phyloP scores from a whole-genome alignment of 768 basidiomycete species.

The Podaxis rugospora region DNA sequence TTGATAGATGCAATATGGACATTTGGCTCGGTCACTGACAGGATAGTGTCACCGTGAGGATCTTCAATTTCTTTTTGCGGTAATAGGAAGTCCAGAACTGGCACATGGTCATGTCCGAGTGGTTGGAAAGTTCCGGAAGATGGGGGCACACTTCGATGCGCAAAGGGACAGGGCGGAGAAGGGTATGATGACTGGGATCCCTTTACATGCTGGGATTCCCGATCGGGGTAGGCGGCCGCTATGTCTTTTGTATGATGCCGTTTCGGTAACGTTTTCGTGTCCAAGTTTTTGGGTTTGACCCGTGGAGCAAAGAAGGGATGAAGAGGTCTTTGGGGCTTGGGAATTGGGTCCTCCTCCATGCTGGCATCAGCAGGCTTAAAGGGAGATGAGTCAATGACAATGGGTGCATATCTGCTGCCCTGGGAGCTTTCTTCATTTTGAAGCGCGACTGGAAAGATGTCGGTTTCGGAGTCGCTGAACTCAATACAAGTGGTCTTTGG shows the following conservation, averaged over 20 bases:
- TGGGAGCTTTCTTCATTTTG: conserved; percentile 6
- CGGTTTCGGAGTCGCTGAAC: neutral
- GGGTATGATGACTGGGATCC: conserved; percentile 45
- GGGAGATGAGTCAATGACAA: conserved; percentile 41
- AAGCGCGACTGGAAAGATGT: neutral
- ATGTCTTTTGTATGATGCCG: conserved; percentile 11
- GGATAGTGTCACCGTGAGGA: neutral
- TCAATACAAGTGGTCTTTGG: neutral
- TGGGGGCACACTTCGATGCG: conserved; percentile 9
- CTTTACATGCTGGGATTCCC: conserved; percentile 54
- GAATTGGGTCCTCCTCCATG: neutral
- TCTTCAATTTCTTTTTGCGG: conserved; percentile 1
- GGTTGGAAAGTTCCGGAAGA: neutral
- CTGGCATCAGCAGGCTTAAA: conserved; percentile 18
- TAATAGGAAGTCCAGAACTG: neutral
- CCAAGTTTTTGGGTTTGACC: conserved; percentile 14
- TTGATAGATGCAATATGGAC: conserved; percentile 1
- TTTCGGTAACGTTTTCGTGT: conserved; percentile 6
- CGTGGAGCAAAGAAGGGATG: conserved; percentile 45
- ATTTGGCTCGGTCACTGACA: neutral
- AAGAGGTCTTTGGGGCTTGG: conserved; percentile 24
- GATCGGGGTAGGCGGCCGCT: conserved; percentile 42
- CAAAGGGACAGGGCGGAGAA: conserved; percentile 11
- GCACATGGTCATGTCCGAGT: neutral
- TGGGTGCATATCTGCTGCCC: conserved; percentile 36